Conservation (phyloP, 2,329 filamentous ascomycete species). For the Paradendryphiella salina region DNA sequence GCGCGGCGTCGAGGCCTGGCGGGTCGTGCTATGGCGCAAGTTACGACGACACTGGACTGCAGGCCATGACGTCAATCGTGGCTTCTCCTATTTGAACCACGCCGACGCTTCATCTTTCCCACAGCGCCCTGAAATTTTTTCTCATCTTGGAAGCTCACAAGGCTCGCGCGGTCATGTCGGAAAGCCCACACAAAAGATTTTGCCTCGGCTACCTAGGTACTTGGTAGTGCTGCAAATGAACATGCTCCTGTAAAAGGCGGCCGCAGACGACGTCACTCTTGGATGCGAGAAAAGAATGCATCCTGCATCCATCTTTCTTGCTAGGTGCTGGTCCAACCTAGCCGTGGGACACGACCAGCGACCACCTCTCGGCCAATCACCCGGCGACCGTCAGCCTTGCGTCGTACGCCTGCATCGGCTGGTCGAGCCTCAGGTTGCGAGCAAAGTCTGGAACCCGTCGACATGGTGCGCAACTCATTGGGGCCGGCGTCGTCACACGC, state of each 20-base stretch:
- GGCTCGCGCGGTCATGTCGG: too few relatives aligned
- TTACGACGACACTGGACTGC: not conserved
- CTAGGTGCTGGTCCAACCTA: too few relatives aligned
- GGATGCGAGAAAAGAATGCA: too few relatives aligned
- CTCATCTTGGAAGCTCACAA: not conserved
- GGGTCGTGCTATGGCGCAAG: not conserved
- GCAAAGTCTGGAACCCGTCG: conserved; percentile 2
- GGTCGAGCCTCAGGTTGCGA: not conserved
- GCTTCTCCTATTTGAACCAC: conserved; percentile 4
- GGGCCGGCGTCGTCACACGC: conserved; percentile 6
- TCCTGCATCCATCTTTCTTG: too few relatives aligned
- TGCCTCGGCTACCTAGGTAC: too few relatives aligned
- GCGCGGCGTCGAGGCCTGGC: too few relatives aligned
- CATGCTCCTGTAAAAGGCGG: too few relatives aligned
- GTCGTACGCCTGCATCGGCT: not conserved
- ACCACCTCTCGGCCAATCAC: not conserved
- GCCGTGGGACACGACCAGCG: too few relatives aligned
- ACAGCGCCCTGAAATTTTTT: not conserved
- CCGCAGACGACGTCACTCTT: too few relatives aligned
- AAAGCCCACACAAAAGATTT: too few relatives aligned
- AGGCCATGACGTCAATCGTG: conserved; percentile 1
- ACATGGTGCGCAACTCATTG: not conserved
- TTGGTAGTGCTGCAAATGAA: too few relatives aligned
- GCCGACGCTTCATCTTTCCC: not conserved
- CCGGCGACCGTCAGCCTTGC: too few relatives aligned